Percentiles rank a stretch among this genome's conserved stretches.
Conservation (phyloP, 2,329 filamentous ascomycete genomes). For the Zasmidium citrigriseum region DNA sequence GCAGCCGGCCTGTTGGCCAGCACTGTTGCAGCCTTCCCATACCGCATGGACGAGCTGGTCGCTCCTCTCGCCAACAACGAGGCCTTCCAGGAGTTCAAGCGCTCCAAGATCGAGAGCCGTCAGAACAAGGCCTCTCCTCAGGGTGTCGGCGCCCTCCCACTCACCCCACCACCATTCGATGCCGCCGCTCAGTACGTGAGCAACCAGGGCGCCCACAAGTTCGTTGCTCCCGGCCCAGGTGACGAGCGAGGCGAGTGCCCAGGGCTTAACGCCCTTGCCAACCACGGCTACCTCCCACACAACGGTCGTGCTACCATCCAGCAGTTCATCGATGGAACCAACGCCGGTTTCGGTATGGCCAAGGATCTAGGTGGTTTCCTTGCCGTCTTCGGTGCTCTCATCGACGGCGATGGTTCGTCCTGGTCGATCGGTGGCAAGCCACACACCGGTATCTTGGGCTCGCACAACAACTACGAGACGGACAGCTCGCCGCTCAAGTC, state of each 20-base stretch:
- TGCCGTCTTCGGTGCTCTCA: constrained; percentile 18
- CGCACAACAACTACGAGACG: constrained; percentile 38
- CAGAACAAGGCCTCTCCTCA: constrained; percentile 19
- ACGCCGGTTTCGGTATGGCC: constrained; percentile 35
- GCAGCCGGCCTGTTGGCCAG: constrained; percentile 3
- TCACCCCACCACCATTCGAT: constrained; percentile 33
- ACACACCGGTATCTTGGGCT: constrained; percentile 24
- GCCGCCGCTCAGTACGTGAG: constrained; percentile 33
- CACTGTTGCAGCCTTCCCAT: constrained; percentile 3
- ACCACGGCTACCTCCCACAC: constrained; percentile 29
- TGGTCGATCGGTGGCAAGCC: constrained; percentile 24
- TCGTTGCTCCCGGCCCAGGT: constrained; percentile 26
- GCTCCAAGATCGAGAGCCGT: not conserved
- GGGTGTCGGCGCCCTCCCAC: constrained; percentile 28
- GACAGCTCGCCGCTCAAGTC: constrained; percentile 36
- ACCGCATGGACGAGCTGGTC: constrained; percentile 4
- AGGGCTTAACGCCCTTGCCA: constrained; percentile 21
- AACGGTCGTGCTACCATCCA: constrained; percentile 35
- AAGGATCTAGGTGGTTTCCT: constrained; percentile 22
- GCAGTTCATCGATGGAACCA: constrained; percentile 35
- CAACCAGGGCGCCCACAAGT: constrained; percentile 29
- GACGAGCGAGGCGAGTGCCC: constrained; percentile 35
- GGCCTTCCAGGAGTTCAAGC: constrained; percentile 4
- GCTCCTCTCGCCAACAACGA: constrained; percentile 2
- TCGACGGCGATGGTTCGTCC: constrained; percentile 22